Conservation (phyloP, 1,284 basidiomycete genomes). For the Baeospora myosura region DNA sequence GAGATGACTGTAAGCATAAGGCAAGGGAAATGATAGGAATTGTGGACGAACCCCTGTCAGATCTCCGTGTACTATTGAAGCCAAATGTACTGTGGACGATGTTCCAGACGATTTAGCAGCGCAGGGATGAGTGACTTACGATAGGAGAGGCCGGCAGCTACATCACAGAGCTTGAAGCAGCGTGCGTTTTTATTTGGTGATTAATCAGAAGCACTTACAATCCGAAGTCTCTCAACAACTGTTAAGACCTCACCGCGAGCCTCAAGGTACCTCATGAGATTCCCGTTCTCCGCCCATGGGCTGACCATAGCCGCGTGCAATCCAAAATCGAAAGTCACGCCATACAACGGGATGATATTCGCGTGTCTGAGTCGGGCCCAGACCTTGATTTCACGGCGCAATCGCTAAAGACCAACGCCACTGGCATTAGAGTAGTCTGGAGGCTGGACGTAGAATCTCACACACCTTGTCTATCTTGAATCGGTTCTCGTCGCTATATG, state of each 20-base stretch:
- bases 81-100: constrained; percentile 26
- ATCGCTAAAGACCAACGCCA: constrained; percentile 26
- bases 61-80: constrained; percentile 33
- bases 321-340: constrained; percentile 32
- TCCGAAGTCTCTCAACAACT: constrained; percentile 26
- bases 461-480: constrained; percentile 27
- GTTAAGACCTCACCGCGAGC: constrained; percentile 28
- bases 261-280: constrained; percentile 36
- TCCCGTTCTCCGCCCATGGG: constrained; percentile 42
- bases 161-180: constrained; percentile 24
- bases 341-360: constrained; percentile 33
- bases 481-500: constrained; percentile 22
- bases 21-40: too few relatives aligned
- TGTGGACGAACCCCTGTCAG: constrained; percentile 29
- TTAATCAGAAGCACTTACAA: constrained; percentile 19
- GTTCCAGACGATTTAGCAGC: background rate
- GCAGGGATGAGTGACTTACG: constrained; percentile 10
- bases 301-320: constrained; percentile 37
- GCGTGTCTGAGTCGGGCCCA: constrained; percentile 34
- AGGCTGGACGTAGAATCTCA: background rate
- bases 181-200: background rate
- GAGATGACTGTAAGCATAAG: too few relatives aligned
- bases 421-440: background rate
- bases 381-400: constrained; percentile 32
- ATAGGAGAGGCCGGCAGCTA: constrained; percentile 31